Conservation (phyloP, 1,284 basidiomycete species). For the Ustilago vetiveriae region DNA sequence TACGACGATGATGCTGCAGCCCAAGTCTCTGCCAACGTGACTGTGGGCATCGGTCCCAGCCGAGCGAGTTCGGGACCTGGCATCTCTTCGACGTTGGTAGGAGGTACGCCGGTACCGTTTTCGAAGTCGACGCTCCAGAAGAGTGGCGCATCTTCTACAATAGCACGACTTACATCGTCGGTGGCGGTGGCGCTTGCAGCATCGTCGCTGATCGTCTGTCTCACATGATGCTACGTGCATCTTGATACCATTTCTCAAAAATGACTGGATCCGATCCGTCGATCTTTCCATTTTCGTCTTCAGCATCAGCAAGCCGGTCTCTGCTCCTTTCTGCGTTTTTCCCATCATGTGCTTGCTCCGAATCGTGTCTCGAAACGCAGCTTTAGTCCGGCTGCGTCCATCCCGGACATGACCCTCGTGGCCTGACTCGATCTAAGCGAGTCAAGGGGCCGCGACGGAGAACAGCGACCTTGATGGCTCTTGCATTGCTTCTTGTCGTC, state of each 20-base stretch:
- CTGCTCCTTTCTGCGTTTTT: background rate
- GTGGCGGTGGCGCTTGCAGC: slow-evolving; percentile 1
- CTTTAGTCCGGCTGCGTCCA: no score
- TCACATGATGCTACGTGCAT: slow-evolving; percentile 1
- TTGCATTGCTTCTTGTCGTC: no score
- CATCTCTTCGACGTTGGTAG: slow-evolving; percentile 16
- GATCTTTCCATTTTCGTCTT: no score
- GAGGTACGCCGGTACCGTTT: slow-evolving; percentile 31
- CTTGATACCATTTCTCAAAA: background rate
- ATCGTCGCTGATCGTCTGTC: slow-evolving; percentile 1
- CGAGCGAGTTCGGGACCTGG: slow-evolving; percentile 1
- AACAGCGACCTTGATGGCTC: no score
- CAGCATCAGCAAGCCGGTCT: slow-evolving; percentile 13
- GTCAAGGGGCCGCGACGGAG: slow-evolving; percentile 9
- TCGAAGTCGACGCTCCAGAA: slow-evolving; percentile 30
- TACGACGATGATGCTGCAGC: slow-evolving; percentile 15
- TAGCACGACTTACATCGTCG: background rate
- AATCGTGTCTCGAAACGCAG: no score
- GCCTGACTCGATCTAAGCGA: background rate
- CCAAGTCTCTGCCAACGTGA: background rate
- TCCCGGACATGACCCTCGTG: background rate
- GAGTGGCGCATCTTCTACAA: slow-evolving; percentile 4
- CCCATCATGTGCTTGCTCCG: no score
- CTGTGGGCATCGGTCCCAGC: background rate
- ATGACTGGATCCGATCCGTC: no score